Evolutionary conservation across 805 yeast genomes (phyloP).

Genomic region (Hanseniaspora meyeri): DNA sequence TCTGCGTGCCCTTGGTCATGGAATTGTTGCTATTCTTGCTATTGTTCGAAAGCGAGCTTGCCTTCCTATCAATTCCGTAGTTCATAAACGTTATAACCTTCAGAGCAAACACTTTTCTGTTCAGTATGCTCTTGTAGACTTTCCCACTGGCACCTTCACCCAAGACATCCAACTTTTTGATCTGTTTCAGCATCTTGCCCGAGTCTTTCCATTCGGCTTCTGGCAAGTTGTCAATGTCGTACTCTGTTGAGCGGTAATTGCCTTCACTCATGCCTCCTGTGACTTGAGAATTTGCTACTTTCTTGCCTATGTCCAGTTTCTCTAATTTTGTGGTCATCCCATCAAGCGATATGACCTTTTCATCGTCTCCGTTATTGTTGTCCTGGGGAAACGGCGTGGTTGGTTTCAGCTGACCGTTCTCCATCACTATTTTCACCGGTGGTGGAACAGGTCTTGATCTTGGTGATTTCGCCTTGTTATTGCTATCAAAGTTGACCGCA

Average conservation of each 20-base stretch:
- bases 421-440: conserved; percentile 9
- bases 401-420: conserved; percentile 3
- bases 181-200: conserved; percentile 42
- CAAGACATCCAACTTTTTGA: conserved; percentile 53
- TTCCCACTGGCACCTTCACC: conserved; percentile 96
- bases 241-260: background rate
- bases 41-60: background rate
- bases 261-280: background rate
- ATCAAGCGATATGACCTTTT: conserved; percentile 2
- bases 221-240: conserved; percentile 43
- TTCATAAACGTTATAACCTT: conserved; percentile 36
- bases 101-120: conserved; percentile 62
- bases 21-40: conserved; percentile 2
- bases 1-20: conserved; percentile 20
- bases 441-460: conserved; percentile 14
- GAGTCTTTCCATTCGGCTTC: conserved; percentile 65
- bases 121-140: conserved; percentile 65
- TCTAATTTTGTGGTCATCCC: conserved; percentile 8
- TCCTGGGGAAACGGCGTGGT: conserved; percentile 6
- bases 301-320: conserved; percentile 1
- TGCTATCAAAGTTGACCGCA: background rate
- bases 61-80: conserved; percentile 23
- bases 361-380: conserved; percentile 8
- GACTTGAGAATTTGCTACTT: background rate
- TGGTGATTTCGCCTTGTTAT: conserved; percentile 6